These are phyloP conservation scores for Gnaphalium uliginosum DNA, from an alignment of 129 eudicot genomes.

Conservation along the genomic window DNA sequence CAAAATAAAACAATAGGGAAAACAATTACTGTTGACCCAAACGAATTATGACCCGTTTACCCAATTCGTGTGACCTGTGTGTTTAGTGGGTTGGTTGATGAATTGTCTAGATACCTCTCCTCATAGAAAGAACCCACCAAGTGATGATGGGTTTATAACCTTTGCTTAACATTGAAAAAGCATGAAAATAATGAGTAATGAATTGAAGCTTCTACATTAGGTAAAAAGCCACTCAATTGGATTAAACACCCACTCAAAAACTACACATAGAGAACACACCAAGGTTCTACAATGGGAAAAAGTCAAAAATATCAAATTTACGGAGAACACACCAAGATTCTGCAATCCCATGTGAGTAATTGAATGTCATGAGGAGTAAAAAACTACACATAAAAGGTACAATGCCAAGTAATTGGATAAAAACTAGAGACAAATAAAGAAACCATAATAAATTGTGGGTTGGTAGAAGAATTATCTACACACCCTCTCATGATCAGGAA, in stretches of 20 bases:
- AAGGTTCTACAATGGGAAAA: constrained; percentile 7
- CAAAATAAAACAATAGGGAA: background rate
- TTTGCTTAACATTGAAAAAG: background rate
- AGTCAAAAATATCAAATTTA: background rate
- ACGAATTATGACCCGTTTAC: background rate
- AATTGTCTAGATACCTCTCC: background rate
- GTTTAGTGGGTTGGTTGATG: background rate
- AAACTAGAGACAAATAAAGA: constrained; percentile 9
- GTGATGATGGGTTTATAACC: constrained; percentile 5
- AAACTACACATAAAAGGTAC: constrained; percentile 7
- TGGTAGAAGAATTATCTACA: constrained; percentile 30
- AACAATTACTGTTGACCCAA: background rate
- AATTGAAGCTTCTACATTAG: background rate
- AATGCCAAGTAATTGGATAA: background rate
- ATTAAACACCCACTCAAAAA: too few relatives aligned
- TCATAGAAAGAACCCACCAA: background rate
- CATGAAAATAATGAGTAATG: background rate
- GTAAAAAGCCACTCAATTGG: too few relatives aligned
- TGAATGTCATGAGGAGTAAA: constrained; percentile 11
- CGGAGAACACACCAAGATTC: constrained; percentile 18
- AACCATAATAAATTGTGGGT: constrained; percentile 20
- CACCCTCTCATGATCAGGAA: constrained; percentile 15
- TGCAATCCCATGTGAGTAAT: constrained; percentile 17
- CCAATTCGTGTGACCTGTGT: background rate
- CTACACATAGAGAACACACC: too few relatives aligned